Percentiles rank a stretch among this genome's conserved stretches.
These are phyloP conservation scores for Leavenworthia alabamica DNA, from an alignment of 345 rosid species.

Conservation along the genomic window DNA sequence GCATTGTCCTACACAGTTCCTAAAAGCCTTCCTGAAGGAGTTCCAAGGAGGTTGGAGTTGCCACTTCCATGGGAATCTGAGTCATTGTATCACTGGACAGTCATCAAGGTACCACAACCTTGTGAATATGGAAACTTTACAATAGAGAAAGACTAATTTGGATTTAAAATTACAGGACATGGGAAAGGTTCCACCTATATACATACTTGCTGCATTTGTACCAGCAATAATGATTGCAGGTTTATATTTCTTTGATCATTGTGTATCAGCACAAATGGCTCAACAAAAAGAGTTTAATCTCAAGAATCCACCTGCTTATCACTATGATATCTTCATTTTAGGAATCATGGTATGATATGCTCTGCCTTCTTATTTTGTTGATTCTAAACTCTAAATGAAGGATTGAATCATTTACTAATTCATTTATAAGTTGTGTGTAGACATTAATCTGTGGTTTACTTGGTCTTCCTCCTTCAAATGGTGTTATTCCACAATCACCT, in stretches of 20 bases:
- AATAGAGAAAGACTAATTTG: neutral
- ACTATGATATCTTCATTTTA: slow-evolving; percentile 61
- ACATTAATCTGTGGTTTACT: slow-evolving; percentile 73
- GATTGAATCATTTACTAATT: neutral
- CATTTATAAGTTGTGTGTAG: slow-evolving; percentile 31
- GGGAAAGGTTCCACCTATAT: slow-evolving; percentile 52
- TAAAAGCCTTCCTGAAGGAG: slow-evolving; percentile 51
- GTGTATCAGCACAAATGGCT: slow-evolving; percentile 79
- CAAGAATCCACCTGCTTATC: slow-evolving; percentile 76
- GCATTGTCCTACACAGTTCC: slow-evolving; percentile 48
- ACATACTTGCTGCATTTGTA: slow-evolving; percentile 61
- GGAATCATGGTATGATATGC: slow-evolving; percentile 51
- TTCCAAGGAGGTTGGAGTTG: slow-evolving; percentile 69
- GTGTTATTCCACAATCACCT: slow-evolving; percentile 88
- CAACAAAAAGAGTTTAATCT: slow-evolving; percentile 84
- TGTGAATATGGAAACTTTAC: neutral
- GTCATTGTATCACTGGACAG: slow-evolving; percentile 66
- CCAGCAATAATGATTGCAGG: slow-evolving; percentile 81
- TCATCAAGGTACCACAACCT: slow-evolving; percentile 44
- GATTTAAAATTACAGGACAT: slow-evolving; percentile 57
- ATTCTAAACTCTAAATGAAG: neutral
- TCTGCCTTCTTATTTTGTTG: neutral
- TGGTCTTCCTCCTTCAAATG: slow-evolving; percentile 80
- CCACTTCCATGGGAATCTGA: slow-evolving; percentile 61
- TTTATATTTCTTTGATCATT: slow-evolving; percentile 77